Base-by-base conservation (phyloP, 2,329 filamentous ascomycete genomes). In the Botrytis cinerea region DNA sequence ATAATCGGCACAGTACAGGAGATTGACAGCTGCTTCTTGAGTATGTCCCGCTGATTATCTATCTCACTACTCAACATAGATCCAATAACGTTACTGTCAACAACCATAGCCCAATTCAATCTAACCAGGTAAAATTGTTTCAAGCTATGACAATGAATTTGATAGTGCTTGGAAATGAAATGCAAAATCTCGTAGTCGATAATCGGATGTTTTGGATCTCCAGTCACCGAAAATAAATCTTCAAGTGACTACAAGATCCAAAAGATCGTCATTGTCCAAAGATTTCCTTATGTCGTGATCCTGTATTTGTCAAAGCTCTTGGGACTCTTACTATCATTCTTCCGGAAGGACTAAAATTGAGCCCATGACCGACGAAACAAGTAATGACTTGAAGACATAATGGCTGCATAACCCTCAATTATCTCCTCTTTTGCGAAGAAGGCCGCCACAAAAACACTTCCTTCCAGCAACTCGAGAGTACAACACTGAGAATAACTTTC, bases 341-440 rank as follows among this genome's bases (percentile, higher is more conserved):
- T 66, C 6, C 12, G 9, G 12, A 8, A 48, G 32, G 48, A 43
- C 25, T 32, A 43, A 20, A 63, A 12, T 28, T 16, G n/a, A 7
- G 1, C 28, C 2, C 4, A 63, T 28, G 25, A 45, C 40, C 5
- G 40, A 28, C 9, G 12, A 2, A 45, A n/a, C 38, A 32, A 18
- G 9, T 9, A 57, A 68, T 57, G 25, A 28, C 48, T 57, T 35
- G 35, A 43, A 20, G 3, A 35, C 22, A n/a, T 3, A 18, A 61
- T n/a, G 1, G 6, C 1, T n/a, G 0, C 22, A 61, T 9, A n/a
- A 18, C 5, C 3, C 25, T 16, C 22, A 18, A 40, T 0, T 10
- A 40, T 9, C 10, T 61, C 35, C 25, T 8, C 7, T 7, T n/a
- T n/a, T 35, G 14, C 18, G 20, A 60, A 60, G 22, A n/a, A 7